phyloP scores from a whole-genome alignment of 129 eudicot species.

The Lactuca saligna region DNA sequence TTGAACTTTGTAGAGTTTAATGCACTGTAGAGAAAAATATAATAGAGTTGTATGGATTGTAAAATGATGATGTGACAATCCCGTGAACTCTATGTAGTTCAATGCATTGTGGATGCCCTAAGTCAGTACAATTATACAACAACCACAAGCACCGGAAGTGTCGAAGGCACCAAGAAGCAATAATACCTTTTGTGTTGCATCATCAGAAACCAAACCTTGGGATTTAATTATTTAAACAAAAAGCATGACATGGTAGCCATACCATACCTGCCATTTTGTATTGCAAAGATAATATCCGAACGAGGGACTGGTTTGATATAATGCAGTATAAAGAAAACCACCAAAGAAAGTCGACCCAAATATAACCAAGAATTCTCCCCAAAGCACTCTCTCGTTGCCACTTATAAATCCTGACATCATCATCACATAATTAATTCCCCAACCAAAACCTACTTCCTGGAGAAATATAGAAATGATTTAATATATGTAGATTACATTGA shows the following conservation, averaged over 20 bases:
- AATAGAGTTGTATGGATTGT: no score
- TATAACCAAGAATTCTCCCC: constrained; percentile 46
- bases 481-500: no score
- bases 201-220: not conserved
- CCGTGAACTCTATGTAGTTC: no score
- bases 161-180: constrained; percentile 77
- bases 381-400: constrained; percentile 27
- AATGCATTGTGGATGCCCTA: no score
- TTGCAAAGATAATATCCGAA: constrained; percentile 47
- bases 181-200: constrained; percentile 52
- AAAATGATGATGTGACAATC: no score
- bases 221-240: not conserved
- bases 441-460: not conserved
- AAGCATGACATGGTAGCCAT: not conserved
- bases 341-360: constrained; percentile 47
- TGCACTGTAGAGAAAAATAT: no score
- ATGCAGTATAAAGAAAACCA: constrained; percentile 59
- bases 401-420: constrained; percentile 17
- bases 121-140: constrained; percentile 88
- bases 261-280: constrained; percentile 64
- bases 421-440: not conserved
- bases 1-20: no score
- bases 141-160: constrained; percentile 69
- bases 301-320: constrained; percentile 64
- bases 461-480: not conserved